phyloP scores from a whole-genome alignment of 2,329 filamentous ascomycete species.

The Sarocladium oryzae region DNA sequence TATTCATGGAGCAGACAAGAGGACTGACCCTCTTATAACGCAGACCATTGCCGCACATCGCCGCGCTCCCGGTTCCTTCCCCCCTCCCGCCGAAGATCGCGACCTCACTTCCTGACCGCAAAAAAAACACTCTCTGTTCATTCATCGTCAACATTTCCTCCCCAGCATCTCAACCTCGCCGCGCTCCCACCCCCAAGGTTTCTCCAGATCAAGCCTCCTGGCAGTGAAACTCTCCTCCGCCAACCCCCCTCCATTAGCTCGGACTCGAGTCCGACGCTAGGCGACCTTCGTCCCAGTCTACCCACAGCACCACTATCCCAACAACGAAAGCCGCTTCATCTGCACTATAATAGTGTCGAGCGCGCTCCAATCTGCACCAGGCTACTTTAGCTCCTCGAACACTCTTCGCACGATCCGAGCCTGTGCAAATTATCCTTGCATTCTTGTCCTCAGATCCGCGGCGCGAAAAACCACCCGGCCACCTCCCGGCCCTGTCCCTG shows the following conservation, averaged over 20 bases:
- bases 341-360: slow-evolving; percentile 34
- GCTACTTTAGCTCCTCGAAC: slow-evolving; percentile 20
- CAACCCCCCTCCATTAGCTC: slow-evolving; percentile 15
- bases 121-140: no score
- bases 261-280: slow-evolving; percentile 27
- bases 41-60: slow-evolving; percentile 3
- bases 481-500: slow-evolving; percentile 21
- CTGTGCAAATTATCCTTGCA: slow-evolving; percentile 25
- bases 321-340: slow-evolving; percentile 15
- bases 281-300: slow-evolving; percentile 26
- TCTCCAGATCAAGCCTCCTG: background rate
- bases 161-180: no score
- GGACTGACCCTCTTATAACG: slow-evolving; percentile 10
- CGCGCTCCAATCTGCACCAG: slow-evolving; percentile 29
- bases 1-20: slow-evolving; percentile 5
- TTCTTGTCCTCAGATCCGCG: slow-evolving; percentile 25
- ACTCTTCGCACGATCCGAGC: slow-evolving; percentile 23
- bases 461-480: slow-evolving; percentile 21
- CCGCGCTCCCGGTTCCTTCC: slow-evolving; percentile 1
- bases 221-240: slow-evolving; percentile 1
- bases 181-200: no score
- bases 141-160: background rate
- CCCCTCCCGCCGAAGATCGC: background rate
- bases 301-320: slow-evolving; percentile 5
- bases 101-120: background rate